phyloP scores from a whole-genome alignment of 2,329 filamentous ascomycete genomes.

The Sporothrix euskadiensis region DNA sequence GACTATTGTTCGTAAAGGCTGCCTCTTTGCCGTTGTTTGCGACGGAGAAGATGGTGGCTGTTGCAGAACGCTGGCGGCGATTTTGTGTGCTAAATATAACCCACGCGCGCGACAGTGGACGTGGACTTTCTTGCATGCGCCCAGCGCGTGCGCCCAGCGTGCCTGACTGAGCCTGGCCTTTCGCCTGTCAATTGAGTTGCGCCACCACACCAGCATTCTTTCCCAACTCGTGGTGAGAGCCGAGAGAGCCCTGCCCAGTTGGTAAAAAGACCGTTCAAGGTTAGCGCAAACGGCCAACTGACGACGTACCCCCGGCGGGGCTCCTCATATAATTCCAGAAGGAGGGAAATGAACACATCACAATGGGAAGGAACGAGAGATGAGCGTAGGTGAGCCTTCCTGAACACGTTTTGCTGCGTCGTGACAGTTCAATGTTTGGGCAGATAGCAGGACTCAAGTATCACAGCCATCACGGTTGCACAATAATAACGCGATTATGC shows the following conservation, averaged over 20 bases:
- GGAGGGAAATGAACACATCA: not conserved
- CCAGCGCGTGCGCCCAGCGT: not conserved
- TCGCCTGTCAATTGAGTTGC: not conserved
- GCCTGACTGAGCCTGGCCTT: not conserved
- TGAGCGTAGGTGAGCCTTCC: not conserved
- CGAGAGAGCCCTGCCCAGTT: not conserved
- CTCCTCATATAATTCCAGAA: not conserved
- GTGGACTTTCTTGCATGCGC: not conserved
- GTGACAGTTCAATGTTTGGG: not conserved
- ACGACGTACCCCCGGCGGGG: not conserved
- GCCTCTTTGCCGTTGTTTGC: not conserved
- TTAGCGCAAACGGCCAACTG: not conserved
- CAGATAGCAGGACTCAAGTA: not conserved
- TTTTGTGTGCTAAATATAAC: conserved; percentile 24
- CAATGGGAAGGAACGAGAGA: not conserved
- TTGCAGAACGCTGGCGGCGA: conserved; percentile 7
- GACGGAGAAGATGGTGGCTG: not conserved
- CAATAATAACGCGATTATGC: not conserved
- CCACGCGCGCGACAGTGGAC: not conserved
- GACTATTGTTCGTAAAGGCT: not conserved
- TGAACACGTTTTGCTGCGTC: not conserved
- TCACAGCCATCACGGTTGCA: not conserved
- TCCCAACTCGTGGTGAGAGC: not conserved
- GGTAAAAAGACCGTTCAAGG: not conserved
- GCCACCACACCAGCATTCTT: not conserved